These are phyloP conservation scores for Skeletonema grethae DNA, from an alignment of 108 stramenopile genomes.

Conservation along the genomic window DNA sequence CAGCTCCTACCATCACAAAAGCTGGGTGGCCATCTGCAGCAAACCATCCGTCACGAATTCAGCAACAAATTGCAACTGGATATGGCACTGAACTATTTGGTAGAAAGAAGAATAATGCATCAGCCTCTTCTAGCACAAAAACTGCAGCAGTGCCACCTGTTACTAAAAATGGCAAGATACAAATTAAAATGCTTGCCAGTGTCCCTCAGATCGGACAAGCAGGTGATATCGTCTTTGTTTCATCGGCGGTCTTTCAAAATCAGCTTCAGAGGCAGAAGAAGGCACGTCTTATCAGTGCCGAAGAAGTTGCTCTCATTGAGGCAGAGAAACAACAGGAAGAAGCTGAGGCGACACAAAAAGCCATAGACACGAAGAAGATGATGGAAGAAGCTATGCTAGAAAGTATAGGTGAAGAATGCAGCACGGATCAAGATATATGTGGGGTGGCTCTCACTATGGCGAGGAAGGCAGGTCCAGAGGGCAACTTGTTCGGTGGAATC, in stretches of 20 bases:
- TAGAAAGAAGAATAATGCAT: slow-evolving; percentile 26
- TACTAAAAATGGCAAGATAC: slow-evolving; percentile 58
- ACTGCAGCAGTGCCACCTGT: slow-evolving; percentile 17
- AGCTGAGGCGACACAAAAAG: slow-evolving; percentile 36
- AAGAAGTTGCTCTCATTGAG: slow-evolving; percentile 55
- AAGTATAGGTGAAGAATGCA: slow-evolving; percentile 30
- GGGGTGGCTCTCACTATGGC: slow-evolving; percentile 32
- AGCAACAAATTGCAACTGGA: slow-evolving; percentile 30
- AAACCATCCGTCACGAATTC: slow-evolving; percentile 12
- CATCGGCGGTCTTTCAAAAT: slow-evolving; percentile 78
- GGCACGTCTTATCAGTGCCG: slow-evolving; percentile 65
- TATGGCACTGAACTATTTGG: slow-evolving; percentile 24
- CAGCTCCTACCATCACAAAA: slow-evolving; percentile 28
- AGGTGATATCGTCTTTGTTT: slow-evolving; percentile 73
- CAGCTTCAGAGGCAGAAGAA: slow-evolving; percentile 63
- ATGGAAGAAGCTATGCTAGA: slow-evolving; percentile 26
- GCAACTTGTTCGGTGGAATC: slow-evolving; percentile 80
- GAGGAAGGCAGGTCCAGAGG: slow-evolving; percentile 75
- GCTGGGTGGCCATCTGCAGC: slow-evolving; percentile 27
- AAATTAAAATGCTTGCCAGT: slow-evolving; percentile 69
- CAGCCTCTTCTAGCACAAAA: slow-evolving; percentile 14
- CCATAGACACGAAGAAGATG: slow-evolving; percentile 32
- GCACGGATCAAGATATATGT: slow-evolving; percentile 24
- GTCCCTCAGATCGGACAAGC: slow-evolving; percentile 72
- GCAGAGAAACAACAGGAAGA: slow-evolving; percentile 29